Base-by-base conservation (phyloP, 768 basidiomycete genomes). In the Neoboletus magnificus region DNA sequence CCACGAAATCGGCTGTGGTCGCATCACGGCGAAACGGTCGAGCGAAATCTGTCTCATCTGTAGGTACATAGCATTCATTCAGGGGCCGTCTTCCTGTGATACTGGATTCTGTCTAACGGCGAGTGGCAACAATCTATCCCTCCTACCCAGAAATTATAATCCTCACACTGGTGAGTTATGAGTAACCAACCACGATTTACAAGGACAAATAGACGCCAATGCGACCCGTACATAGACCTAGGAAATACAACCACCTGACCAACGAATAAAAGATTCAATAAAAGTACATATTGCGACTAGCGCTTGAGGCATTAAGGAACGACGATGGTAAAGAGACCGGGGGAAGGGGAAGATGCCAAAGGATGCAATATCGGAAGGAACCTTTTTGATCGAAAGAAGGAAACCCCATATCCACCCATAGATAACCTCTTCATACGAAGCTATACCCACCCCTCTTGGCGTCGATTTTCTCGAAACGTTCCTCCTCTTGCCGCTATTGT, bases 401-500 rank as follows among this genome's bases (percentile, higher is more conserved):
- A 27, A 53, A 10, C 9, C 16, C 4, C 0, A 22, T 2, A 12
- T 50, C 33, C 8, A 57, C 16, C 11, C 33, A 13, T 0, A 10
- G 20, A 11, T 33, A 33, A 46, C 46, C 47, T 51, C 27, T 56
- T 81, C 74, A 95, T 58, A 94, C 92, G 64, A 96, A 96, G 58
- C 91, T 89, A 58, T 79, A 76, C 48, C 91, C 91, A 59, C 91
- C 92, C 60, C 90, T 86, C 74, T 95, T 96, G 53, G 83, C 82
- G 62, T 95, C 92, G 59, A 96, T 95, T 74, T 80, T 88, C 77
- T 82, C 85, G 80, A 96, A 95, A 35, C 93, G 85, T 62, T 89
- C 87, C 54, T 82, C 78, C 72, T 93, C 86, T 68, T 85, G 76
- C 62, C 91, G 82, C 90, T 92, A 75, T 48, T 56, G 45, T 49